phyloP scores from a whole-genome alignment of 1,284 basidiomycete genomes.

The Puccinia polysora region DNA sequence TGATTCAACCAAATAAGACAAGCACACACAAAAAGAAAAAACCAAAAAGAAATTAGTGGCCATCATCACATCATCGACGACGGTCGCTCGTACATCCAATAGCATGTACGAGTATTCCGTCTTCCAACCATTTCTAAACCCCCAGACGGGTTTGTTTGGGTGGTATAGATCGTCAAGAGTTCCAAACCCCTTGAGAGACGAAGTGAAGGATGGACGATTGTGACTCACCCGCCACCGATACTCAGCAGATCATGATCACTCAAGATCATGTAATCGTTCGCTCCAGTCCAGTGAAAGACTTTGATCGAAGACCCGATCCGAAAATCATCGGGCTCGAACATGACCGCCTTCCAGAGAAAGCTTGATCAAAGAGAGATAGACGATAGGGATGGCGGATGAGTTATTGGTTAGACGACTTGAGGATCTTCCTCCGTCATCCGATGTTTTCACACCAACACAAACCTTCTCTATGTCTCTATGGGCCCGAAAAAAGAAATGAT shows the following conservation, averaged over 20 bases:
- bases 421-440: conserved; percentile 40
- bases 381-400: too few relatives aligned
- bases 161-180: too few relatives aligned
- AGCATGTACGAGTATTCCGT: too few relatives aligned
- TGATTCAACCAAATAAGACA: background rate
- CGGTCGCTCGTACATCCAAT: too few relatives aligned
- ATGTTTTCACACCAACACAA: conserved; percentile 43
- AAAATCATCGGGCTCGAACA: conserved; percentile 48
- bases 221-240: conserved; percentile 79
- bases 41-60: background rate
- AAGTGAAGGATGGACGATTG: background rate
- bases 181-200: too few relatives aligned
- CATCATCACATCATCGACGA: conserved; percentile 44
- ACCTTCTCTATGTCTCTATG: background rate
- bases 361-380: conserved; percentile 54
- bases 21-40: conserved; percentile 1
- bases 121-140: too few relatives aligned
- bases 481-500: background rate
- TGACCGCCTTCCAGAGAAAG: conserved; percentile 65
- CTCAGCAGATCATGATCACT: conserved; percentile 75
- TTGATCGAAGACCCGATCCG: conserved; percentile 56
- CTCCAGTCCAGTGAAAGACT: conserved; percentile 80
- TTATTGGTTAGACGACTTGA: background rate
- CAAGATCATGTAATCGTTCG: conserved; percentile 82
- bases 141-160: too few relatives aligned